phyloP scores from a whole-genome alignment of 805 yeast species.

The Phaffomyces thermotolerans region DNA sequence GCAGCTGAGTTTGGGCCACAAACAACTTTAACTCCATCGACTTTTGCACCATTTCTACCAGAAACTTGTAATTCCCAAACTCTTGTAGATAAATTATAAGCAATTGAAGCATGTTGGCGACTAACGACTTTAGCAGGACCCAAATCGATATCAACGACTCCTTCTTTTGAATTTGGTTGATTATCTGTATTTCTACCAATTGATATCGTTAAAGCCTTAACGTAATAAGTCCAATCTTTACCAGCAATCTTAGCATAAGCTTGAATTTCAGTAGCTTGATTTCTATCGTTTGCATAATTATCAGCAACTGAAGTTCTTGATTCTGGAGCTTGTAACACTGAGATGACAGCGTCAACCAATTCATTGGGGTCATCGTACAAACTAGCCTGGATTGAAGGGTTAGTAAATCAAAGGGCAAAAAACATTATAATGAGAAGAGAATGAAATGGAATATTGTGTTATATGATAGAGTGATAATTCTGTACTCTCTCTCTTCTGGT shows the following conservation, averaged over 20 bases:
- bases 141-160: slow-evolving; percentile 68
- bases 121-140: slow-evolving; percentile 98
- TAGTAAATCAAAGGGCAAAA: background rate
- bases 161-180: slow-evolving; percentile 13
- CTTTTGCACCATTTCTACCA: slow-evolving; percentile 92
- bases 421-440: no score
- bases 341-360: slow-evolving; percentile 66
- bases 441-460: no score
- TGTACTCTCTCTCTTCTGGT: no score
- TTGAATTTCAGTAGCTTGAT: slow-evolving; percentile 66
- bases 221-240: slow-evolving; percentile 87
- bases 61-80: slow-evolving; percentile 78
- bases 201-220: slow-evolving; percentile 62
- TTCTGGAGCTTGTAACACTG: slow-evolving; percentile 62
- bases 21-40: slow-evolving; percentile 53
- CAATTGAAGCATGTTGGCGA: slow-evolving; percentile 80
- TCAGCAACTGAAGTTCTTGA: slow-evolving; percentile 70
- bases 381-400: slow-evolving; percentile 1
- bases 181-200: slow-evolving; percentile 78
- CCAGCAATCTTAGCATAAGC: slow-evolving; percentile 98
- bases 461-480: no score
- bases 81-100: slow-evolving; percentile 65
- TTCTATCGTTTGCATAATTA: slow-evolving; percentile 67
- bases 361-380: slow-evolving; percentile 54
- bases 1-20: slow-evolving; percentile 40